Base-by-base conservation (phyloP, 345 rosid genomes). In the Nephelium lappaceum region DNA sequence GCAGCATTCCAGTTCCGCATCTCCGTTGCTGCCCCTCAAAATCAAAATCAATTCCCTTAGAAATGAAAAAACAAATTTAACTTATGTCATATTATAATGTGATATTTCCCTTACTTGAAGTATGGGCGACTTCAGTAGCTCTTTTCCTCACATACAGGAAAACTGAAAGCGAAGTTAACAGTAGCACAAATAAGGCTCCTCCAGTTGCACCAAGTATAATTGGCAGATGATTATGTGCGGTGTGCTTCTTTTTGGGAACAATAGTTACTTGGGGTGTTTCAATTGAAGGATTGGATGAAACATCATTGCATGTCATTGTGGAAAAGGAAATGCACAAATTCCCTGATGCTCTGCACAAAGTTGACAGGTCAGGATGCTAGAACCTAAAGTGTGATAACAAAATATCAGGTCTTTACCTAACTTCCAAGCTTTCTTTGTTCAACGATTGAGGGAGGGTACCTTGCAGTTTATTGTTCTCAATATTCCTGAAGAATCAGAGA, bases 1-100 rank as follows among this genome's bases (percentile, higher is more conserved):
- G 98, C 90, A 27, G 91, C 85, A 77, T 93, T 93, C 98, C 98
- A 95, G 85, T 89, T 93, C 81, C 90, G 84, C 91, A 95, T 85
- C 43, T 88, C 92, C 58, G 76, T 63, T 42, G 81, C 85, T 77
- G 93, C 81, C 58, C 88, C 96, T 88, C 78, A 23, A 64, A 41
- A 79, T 55, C 15, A 76, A 78, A 80, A 21, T 42, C 18, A 64
- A 53, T 42, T 43, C 38, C 38, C 43, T 63, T 62, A 77, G 69
- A 78, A 78, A 60, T 57, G 55, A 74, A 55, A 63, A 68, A 21
- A 36, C 31, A 45, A 55, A 39, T 55, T 71, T 61, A 74, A 16
- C 55, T 75, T 61, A 19, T 43, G 5, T 27, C 49, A 21, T 15
- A 14, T 60, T 77, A 75, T 41, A 45, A 4, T 65, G 67, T 51